Conservation (phyloP, 192 early-diverging fungal species). For the Oehlia diaphana region DNA sequence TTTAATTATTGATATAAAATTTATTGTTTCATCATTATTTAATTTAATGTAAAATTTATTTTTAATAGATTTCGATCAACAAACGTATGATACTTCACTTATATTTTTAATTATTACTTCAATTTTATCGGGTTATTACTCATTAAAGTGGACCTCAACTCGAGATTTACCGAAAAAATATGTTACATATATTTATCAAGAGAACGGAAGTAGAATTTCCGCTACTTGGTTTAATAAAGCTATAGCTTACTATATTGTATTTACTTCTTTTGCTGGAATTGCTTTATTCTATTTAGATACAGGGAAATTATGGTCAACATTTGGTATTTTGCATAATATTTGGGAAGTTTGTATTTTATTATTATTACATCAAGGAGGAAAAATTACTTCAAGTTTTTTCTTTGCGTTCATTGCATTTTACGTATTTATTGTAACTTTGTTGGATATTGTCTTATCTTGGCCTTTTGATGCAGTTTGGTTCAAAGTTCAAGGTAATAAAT, state of each 20-base stretch:
- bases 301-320: slow-evolving; percentile 30
- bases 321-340: slow-evolving; percentile 35
- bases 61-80: slow-evolving; percentile 21
- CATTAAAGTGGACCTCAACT: background rate
- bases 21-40: background rate
- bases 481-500: slow-evolving; percentile 34
- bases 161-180: slow-evolving; percentile 7
- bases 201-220: slow-evolving; percentile 12
- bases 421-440: slow-evolving; percentile 11
- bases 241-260: slow-evolving; percentile 14
- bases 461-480: slow-evolving; percentile 41
- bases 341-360: slow-evolving; percentile 31
- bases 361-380: slow-evolving; percentile 13
- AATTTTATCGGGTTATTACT: background rate
- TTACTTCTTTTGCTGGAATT: slow-evolving; percentile 15
- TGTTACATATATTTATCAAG: slow-evolving; percentile 18
- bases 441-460: slow-evolving; percentile 33
- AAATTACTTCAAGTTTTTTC: slow-evolving; percentile 3
- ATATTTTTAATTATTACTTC: slow-evolving; percentile 3
- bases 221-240: slow-evolving; percentile 36
- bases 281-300: slow-evolving; percentile 23
- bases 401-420: slow-evolving; percentile 3
- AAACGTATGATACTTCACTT: background rate
- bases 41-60: background rate
- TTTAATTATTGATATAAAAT: background rate